Conservation (phyloP, 495 filamentous ascomycete genomes). For the Pyrenopolyporus hunteri region DNA sequence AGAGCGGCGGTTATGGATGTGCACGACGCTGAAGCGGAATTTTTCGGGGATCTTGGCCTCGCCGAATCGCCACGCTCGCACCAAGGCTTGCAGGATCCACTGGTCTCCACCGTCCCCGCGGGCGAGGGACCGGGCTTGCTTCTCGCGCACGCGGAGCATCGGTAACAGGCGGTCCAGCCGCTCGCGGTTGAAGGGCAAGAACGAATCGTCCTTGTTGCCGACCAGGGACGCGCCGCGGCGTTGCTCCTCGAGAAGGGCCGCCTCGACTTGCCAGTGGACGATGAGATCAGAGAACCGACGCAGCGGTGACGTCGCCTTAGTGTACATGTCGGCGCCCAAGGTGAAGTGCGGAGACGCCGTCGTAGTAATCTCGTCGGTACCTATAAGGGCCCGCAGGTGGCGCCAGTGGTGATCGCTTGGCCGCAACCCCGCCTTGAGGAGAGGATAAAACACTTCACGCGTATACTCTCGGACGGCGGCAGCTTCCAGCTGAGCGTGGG, state of each 20-base stretch:
- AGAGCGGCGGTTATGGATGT: slow-evolving; percentile 16
- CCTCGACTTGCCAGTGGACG: slow-evolving; percentile 91
- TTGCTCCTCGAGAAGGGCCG: slow-evolving; percentile 74
- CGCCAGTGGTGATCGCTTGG: slow-evolving; percentile 66
- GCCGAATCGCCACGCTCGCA: slow-evolving; percentile 76
- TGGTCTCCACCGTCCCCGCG: slow-evolving; percentile 43
- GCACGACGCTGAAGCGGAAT: slow-evolving; percentile 59
- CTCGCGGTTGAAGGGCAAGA: slow-evolving; percentile 67
- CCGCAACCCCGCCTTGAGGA: slow-evolving; percentile 58
- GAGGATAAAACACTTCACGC: slow-evolving; percentile 53
- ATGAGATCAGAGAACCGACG: slow-evolving; percentile 83
- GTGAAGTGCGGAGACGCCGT: slow-evolving; percentile 60
- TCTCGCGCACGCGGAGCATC: slow-evolving; percentile 57
- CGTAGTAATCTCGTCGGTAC: slow-evolving; percentile 56
- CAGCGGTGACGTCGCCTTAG: slow-evolving; percentile 84
- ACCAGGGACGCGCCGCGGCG: slow-evolving; percentile 59
- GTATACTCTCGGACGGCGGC: slow-evolving; percentile 54
- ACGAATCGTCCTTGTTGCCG: slow-evolving; percentile 41
- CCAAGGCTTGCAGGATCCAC: slow-evolving; percentile 74
- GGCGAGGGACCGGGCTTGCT: slow-evolving; percentile 41
- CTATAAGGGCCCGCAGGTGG: slow-evolving; percentile 64
- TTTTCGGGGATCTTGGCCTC: slow-evolving; percentile 66
- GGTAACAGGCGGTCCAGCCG: slow-evolving; percentile 62
- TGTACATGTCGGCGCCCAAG: slow-evolving; percentile 72
- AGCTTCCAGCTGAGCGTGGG: slow-evolving; percentile 59